A percentile compares a stretch with the other conserved stretches of the same genome.
Evolutionary conservation across 176 grass and related monocot species (phyloP).

Genomic region (Cymbopogon citratus): DNA sequence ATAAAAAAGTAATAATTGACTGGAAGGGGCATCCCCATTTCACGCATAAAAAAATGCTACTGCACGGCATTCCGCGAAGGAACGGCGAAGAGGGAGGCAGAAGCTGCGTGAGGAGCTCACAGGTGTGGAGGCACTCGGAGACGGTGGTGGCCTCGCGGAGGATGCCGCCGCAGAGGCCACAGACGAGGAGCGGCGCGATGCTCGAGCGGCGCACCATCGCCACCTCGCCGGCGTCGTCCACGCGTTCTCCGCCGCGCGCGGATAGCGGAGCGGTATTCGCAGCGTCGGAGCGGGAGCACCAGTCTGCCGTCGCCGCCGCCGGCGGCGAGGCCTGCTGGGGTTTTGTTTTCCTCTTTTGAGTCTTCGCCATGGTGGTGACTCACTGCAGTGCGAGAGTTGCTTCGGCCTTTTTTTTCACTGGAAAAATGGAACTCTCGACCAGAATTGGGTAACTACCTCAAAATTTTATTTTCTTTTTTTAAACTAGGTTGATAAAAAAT

Average conservation of each 20-base stretch:
- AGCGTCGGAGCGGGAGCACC: not conserved
- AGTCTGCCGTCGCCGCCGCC: not conserved
- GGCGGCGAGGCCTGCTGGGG: not conserved
- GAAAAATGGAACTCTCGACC: no score
- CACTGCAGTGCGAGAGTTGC: not conserved
- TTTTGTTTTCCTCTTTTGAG: not conserved
- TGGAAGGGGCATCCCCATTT: not conserved
- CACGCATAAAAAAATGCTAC: not conserved
- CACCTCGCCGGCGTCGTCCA: not conserved
- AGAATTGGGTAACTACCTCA: no score
- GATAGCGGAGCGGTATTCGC: not conserved
- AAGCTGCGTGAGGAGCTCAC: slow-evolving; percentile 10
- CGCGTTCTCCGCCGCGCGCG: no score
- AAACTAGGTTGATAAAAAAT: no score
- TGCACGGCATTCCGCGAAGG: not conserved
- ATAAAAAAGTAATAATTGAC: no score
- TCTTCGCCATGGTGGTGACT: not conserved
- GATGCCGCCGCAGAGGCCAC: slow-evolving; percentile 30
- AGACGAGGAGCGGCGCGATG: slow-evolving; percentile 19
- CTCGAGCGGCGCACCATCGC: slow-evolving; percentile 17
- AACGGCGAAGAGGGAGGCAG: not conserved
- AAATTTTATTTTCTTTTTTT: no score
- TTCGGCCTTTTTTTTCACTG: not conserved
- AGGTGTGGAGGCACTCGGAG: slow-evolving; percentile 52
- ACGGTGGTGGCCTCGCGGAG: slow-evolving; percentile 47